These are phyloP conservation scores for Mallotus nudiflorus DNA, from an alignment of 345 rosid species.

Conservation along the genomic window DNA sequence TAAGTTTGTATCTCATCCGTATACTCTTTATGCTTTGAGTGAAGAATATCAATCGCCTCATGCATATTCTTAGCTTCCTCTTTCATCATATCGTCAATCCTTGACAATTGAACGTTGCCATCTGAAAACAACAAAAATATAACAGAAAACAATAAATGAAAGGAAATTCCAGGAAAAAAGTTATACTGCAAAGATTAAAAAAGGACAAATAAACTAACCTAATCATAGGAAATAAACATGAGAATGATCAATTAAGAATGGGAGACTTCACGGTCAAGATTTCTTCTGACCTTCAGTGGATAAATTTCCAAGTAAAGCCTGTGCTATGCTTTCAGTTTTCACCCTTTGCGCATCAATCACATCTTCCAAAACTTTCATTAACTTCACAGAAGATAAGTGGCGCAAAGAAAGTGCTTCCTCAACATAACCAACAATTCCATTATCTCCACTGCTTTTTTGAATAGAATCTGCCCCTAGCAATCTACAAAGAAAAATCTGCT, in stretches of 20 bases:
- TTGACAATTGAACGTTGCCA: conserved; percentile 51
- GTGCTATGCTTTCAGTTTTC: conserved; percentile 53
- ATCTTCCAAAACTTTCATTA: conserved; percentile 72
- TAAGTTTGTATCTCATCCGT: conserved; percentile 51
- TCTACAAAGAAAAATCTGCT: conserved; percentile 83
- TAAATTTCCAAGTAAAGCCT: conserved; percentile 40
- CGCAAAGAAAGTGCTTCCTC: conserved; percentile 69
- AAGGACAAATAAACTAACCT: conserved; percentile 20
- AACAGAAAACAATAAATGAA: conserved; percentile 4
- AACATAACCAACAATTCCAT: conserved; percentile 47
- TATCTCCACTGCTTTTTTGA: conserved; percentile 38
- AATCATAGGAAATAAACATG: conserved; percentile 22
- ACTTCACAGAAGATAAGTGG: conserved; percentile 52
- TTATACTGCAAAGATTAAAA: conserved; percentile 1
- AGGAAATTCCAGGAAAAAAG: background rate
- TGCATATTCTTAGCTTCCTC: conserved; percentile 66
- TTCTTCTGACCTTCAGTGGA: conserved; percentile 71
- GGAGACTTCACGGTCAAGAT: conserved; percentile 25
- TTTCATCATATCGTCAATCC: conserved; percentile 78
- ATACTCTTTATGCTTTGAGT: conserved; percentile 64
- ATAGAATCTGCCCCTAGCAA: conserved; percentile 59
- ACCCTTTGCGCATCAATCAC: conserved; percentile 58
- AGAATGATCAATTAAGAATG: too few relatives aligned
- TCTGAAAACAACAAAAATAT: conserved; percentile 38
- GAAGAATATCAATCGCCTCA: conserved; percentile 58